Percentiles rank a stretch among this genome's conserved stretches.
phyloP scores from a whole-genome alignment of 768 basidiomycete genomes.

The Rhodotorula diobovata region DNA sequence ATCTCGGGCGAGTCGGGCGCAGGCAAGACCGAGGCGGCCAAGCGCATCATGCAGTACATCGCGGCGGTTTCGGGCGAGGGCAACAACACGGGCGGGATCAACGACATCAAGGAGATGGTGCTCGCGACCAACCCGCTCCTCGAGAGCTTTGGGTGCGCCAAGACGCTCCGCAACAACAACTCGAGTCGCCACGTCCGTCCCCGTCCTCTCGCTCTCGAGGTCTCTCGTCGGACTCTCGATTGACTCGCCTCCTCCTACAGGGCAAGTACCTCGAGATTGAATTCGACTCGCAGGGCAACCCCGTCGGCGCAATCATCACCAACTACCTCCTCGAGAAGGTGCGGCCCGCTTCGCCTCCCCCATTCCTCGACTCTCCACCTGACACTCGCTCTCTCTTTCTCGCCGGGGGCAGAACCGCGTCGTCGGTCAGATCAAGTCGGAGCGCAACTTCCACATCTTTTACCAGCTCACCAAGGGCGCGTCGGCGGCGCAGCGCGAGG shows the following conservation, averaged over 20 bases:
- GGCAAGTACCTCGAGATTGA: conserved; percentile 99
- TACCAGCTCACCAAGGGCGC: conserved; percentile 99
- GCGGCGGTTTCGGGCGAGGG: conserved; percentile 70
- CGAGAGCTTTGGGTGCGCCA: conserved; percentile 98
- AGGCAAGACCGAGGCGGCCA: conserved; percentile 98
- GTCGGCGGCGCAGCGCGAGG: conserved; percentile 80
- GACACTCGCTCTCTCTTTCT: background rate
- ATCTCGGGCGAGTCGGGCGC: conserved; percentile 99
- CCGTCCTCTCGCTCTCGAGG: background rate
- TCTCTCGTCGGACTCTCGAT: background rate
- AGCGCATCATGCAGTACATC: conserved; percentile 99
- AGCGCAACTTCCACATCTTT: conserved; percentile 98
- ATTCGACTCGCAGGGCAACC: conserved; percentile 89
- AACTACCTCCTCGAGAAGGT: conserved; percentile 98
- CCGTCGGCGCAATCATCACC: conserved; percentile 95
- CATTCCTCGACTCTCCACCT: background rate
- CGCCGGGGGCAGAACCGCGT: conserved; percentile 55
- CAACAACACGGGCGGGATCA: conserved; percentile 58
- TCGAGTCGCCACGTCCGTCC: conserved; percentile 88
- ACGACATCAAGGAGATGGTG: conserved; percentile 99
- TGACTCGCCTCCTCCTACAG: conserved; percentile 49
- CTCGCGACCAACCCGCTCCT: conserved; percentile 93
- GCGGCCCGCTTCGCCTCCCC: conserved; percentile 47
- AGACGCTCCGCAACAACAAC: conserved; percentile 97
- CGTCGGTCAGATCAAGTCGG: conserved; percentile 91